A percentile compares a stretch with the other conserved stretches of the same genome.
These are phyloP conservation scores for Circinella umbellata DNA, from an alignment of 371 early-diverging fungal species.

Conservation along the genomic window DNA sequence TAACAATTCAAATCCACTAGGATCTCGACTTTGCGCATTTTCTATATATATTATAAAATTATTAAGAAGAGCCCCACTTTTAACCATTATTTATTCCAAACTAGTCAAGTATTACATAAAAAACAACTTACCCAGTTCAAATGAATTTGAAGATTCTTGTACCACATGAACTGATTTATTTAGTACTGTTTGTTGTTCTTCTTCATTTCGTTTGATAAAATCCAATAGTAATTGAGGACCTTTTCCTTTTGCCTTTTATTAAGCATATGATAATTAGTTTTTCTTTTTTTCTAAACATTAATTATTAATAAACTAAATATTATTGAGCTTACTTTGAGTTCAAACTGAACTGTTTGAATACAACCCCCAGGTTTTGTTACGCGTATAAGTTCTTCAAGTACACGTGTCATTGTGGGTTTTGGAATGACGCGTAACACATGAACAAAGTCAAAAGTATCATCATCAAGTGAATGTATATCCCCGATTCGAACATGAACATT, in stretches of 20 bases:
- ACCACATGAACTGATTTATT: conserved; percentile 7
- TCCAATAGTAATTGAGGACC: background rate
- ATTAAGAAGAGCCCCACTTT: too few species aligned
- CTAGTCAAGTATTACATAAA: background rate
- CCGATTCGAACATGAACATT: conserved; percentile 13
- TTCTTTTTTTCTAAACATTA: too few species aligned
- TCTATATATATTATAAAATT: background rate
- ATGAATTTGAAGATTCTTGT: conserved; percentile 8
- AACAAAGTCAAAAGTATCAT: conserved; percentile 15
- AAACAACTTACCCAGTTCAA: conserved; percentile 6
- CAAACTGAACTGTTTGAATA: conserved; percentile 17
- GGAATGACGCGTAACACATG: conserved; percentile 12
- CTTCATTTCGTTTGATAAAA: background rate
- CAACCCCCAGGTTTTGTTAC: conserved; percentile 17
- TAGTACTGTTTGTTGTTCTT: background rate
- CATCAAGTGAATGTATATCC: background rate
- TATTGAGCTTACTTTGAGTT: conserved; percentile 15
- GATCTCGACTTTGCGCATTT: conserved; percentile 9
- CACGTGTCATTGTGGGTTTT: background rate
- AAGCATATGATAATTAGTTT: too few species aligned
- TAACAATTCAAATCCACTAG: conserved; percentile 2
- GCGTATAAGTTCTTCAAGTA: conserved; percentile 6
- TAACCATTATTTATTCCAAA: too few species aligned
- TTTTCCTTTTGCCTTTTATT: conserved; percentile 1
- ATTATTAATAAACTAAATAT: too few species aligned